Percentiles rank a stretch among this genome's conserved stretches.
Evolutionary conservation across 345 rosid genomes (phyloP).

Genomic region (Capsella bursapastoris): DNA sequence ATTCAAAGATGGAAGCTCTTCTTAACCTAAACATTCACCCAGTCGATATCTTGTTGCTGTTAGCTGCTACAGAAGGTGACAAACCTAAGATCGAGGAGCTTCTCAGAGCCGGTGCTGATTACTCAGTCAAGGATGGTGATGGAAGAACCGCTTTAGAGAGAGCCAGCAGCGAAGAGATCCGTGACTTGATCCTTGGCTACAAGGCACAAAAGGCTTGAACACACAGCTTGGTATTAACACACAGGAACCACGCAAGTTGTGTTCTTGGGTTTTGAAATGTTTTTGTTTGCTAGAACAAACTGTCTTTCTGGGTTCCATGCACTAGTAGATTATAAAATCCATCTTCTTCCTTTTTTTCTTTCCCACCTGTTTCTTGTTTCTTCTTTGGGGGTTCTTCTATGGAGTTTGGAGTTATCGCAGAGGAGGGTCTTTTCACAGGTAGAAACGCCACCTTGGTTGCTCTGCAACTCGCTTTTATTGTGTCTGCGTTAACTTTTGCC

Average conservation of each 20-base stretch:
- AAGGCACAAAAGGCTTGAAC: conserved; percentile 57
- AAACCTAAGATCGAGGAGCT: conserved; percentile 88
- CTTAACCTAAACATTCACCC: conserved; percentile 78
- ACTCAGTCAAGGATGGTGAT: conserved; percentile 65
- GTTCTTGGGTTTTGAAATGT: conserved; percentile 12
- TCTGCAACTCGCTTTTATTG: conserved; percentile 23
- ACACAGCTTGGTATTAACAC: not conserved
- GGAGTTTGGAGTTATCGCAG: conserved; percentile 36
- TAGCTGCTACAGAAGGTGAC: conserved; percentile 92
- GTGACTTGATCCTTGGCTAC: conserved; percentile 67
- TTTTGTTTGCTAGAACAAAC: conserved; percentile 44
- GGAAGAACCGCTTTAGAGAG: conserved; percentile 78
- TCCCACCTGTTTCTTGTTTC: conserved; percentile 37
- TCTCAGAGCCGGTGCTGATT: conserved; percentile 78
- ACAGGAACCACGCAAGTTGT: not conserved
- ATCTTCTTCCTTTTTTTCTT: conserved; percentile 36
- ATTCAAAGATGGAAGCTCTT: conserved; percentile 91
- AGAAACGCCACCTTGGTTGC: conserved; percentile 68
- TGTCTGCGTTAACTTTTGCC: conserved; percentile 36
- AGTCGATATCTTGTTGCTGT: conserved; percentile 73
- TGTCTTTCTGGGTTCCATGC: conserved; percentile 40
- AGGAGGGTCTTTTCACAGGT: conserved; percentile 55
- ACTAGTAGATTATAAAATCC: conserved; percentile 47
- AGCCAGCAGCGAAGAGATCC: conserved; percentile 66
- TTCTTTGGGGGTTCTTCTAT: conserved; percentile 40